These are phyloP conservation scores for Talaromyces sp. DNA, from an alignment of 2,329 filamentous ascomycete species.

Conservation along the genomic window DNA sequence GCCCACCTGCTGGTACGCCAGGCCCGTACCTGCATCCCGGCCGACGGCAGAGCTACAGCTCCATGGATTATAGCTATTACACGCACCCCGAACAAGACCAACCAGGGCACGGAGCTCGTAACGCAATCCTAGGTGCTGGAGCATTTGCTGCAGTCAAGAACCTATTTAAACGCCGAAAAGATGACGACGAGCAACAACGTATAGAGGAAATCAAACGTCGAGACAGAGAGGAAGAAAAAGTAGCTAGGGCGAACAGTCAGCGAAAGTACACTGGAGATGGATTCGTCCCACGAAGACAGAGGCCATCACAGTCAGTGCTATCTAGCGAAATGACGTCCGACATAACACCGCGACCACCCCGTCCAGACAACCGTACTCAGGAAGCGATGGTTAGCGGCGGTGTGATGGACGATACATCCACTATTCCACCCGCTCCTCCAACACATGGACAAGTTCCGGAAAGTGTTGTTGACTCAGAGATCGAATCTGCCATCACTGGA, in stretches of 20 bases:
- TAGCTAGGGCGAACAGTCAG: slow-evolving; percentile 50
- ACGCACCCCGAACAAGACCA: slow-evolving; percentile 38
- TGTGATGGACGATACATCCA: slow-evolving; percentile 21
- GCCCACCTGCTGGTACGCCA: slow-evolving; percentile 22
- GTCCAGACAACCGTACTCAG: slow-evolving; percentile 26
- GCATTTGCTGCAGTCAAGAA: slow-evolving; percentile 57
- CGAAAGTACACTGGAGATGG: slow-evolving; percentile 69
- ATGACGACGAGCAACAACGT: slow-evolving; percentile 54
- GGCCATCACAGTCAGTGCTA: slow-evolving; percentile 27
- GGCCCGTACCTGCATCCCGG: slow-evolving; percentile 23
- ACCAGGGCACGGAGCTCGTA: slow-evolving; percentile 47
- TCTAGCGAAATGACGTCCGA: slow-evolving; percentile 35
- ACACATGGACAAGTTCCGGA: slow-evolving; percentile 22
- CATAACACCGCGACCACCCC: slow-evolving; percentile 18
- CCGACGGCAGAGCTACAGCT: slow-evolving; percentile 15
- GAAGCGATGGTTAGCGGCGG: slow-evolving; percentile 29
- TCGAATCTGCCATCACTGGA: slow-evolving; percentile 24
- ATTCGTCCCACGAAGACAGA: slow-evolving; percentile 25
- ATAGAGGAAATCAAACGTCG: slow-evolving; percentile 51
- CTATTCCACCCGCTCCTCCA: slow-evolving; percentile 37
- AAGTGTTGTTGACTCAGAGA: slow-evolving; percentile 17
- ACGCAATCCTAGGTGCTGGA: slow-evolving; percentile 62
- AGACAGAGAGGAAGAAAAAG: slow-evolving; percentile 48
- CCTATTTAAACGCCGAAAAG: slow-evolving; percentile 56
- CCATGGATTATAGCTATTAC: slow-evolving; percentile 32